These are phyloP conservation scores for Globisporangium spiculum DNA, from an alignment of 352 stramenopile genomes.

Conservation along the genomic window DNA sequence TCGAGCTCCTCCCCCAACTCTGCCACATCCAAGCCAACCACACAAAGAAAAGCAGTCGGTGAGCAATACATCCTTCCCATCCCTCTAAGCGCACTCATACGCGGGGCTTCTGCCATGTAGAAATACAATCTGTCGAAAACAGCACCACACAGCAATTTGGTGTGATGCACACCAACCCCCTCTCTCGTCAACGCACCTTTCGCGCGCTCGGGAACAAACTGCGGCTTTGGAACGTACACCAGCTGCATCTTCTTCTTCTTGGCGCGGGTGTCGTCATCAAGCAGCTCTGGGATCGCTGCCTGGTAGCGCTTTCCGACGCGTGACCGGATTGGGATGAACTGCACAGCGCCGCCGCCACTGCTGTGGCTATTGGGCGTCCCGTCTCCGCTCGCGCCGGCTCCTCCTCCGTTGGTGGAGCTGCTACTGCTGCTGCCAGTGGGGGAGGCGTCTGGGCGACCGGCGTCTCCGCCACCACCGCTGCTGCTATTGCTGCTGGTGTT, in stretches of 20 bases:
- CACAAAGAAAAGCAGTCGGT: not conserved
- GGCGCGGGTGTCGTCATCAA: constrained; percentile 21
- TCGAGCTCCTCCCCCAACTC: constrained; percentile 61
- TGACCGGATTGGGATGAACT: constrained; percentile 73
- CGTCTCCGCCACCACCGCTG: not conserved
- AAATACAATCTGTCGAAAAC: not conserved
- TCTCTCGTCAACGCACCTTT: constrained; percentile 29
- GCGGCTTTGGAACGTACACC: constrained; percentile 30
- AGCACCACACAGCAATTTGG: not conserved
- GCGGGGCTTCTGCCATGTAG: not conserved
- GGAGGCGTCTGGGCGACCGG: not conserved
- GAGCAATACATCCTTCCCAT: not conserved
- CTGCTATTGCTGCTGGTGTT: not conserved
- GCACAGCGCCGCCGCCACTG: constrained; percentile 15
- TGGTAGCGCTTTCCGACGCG: constrained; percentile 83
- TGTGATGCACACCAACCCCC: not conserved
- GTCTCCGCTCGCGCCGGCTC: not conserved
- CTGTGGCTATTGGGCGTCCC: constrained; percentile 7
- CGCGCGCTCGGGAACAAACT: constrained; percentile 51
- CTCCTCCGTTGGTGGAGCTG: constrained; percentile 4
- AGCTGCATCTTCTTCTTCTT: constrained; percentile 28
- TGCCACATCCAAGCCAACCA: constrained; percentile 14
- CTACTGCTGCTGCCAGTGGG: constrained; percentile 14
- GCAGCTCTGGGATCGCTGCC: constrained; percentile 59
- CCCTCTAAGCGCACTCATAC: not conserved